Evolutionary conservation across 106 monocot genomes (phyloP), one percentile per base, ranked within the genome.

Genomic region (Dioscorea alata): DNA sequence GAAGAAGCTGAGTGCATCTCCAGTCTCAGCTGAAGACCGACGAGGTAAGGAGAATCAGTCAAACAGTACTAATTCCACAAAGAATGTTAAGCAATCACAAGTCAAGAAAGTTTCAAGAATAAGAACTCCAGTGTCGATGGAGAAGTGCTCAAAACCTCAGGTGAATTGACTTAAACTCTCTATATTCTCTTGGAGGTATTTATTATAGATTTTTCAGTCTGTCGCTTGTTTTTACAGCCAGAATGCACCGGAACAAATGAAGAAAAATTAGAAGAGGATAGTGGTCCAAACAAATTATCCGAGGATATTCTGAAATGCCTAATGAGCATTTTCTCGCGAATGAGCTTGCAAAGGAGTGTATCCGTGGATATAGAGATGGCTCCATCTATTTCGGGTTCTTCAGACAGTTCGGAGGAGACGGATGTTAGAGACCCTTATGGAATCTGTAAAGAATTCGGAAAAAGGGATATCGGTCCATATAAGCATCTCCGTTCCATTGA

Each of bases 391-490:
- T 94, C 86, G 14, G 84, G 83, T 49, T 79, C 69, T 48, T 58
- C 60, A 31, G 83, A 71, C 20, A 68, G 54, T 61, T 76, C 54
- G 12, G 77, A 80, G 59, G 66, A 74, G 24, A 4, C 21, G 17
- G 59, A 65, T 7, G 71, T 69, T 54, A 56, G 48, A 49, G 97
- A 92, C 70, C 97, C 92, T n/a, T 97, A 89, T 61, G 68, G 73
- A 63, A 77, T 85, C 18, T 83, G 76, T 67, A 35, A 65, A 23
- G 82, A 81, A 70, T 82, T 97, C 58, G 86, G 84, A 49, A 81
- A 59, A 71, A 84, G 89, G 63, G 92, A 97, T 33, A 58, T 94
- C 50, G 94, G 90, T 16, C 85, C 90, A n/a, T 94, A 94, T 50
- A 85, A 84, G 73, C 63, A 69, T 50, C 80, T 90, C 57, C 28